Conservation (phyloP, 345 rosid species). For the Linum lewisii region DNA sequence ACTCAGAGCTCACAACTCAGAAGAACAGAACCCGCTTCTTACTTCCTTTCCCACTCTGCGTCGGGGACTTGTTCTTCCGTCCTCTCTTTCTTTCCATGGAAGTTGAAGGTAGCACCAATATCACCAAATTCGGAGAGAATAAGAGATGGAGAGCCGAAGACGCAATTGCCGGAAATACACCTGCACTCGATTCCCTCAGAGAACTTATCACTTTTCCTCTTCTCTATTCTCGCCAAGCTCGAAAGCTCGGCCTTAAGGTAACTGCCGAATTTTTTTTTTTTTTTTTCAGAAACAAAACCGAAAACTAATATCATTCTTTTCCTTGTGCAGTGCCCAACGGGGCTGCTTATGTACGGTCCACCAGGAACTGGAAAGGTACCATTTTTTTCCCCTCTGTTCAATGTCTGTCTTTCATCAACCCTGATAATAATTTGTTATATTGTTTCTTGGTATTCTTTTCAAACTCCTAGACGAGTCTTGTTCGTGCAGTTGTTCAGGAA, state of each 20-base stretch:
- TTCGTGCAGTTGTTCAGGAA: constrained; percentile 79
- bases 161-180: constrained; percentile 63
- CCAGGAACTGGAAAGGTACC: constrained; percentile 97
- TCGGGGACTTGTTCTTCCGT: too few species aligned
- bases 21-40: too few species aligned
- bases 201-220: constrained; percentile 75
- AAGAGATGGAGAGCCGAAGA: constrained; percentile 46
- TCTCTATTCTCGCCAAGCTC: constrained; percentile 58
- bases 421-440: not conserved
- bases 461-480: constrained; percentile 68
- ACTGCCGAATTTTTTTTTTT: not conserved
- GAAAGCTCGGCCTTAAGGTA: constrained; percentile 73
- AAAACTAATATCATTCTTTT: too few species aligned
- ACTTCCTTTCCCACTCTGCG: too few species aligned
- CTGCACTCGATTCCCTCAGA: constrained; percentile 72
- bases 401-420: not conserved
- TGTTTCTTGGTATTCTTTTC: constrained; percentile 4
- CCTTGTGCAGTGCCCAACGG: constrained; percentile 63
- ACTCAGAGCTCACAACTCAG: too few species aligned
- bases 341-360: constrained; percentile 80
- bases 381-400: not conserved
- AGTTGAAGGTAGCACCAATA: not conserved
- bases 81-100: constrained; percentile 4
- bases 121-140: not conserved
- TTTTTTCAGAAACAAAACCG: too few species aligned